These are phyloP conservation scores for Trichoderma gamsii DNA, from an alignment of 495 filamentous ascomycete genomes.

Conservation along the genomic window DNA sequence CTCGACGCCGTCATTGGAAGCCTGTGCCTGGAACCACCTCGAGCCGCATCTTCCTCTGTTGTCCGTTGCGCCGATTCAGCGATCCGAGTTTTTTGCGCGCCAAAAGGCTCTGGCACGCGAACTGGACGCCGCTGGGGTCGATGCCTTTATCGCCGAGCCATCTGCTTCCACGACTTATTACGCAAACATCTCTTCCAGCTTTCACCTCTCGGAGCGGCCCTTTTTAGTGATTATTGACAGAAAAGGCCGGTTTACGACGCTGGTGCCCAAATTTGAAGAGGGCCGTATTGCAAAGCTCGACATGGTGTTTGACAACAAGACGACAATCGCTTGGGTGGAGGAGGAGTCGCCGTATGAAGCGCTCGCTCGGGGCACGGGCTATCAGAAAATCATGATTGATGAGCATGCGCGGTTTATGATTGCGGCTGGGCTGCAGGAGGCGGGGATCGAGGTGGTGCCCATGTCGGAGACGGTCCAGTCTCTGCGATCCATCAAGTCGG, in stretches of 20 bases:
- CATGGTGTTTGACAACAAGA: constrained; percentile 24
- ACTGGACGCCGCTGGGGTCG: constrained; percentile 21
- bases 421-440: constrained; percentile 22
- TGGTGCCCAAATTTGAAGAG: constrained; percentile 26
- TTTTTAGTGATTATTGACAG: constrained; percentile 24
- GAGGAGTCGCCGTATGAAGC: constrained; percentile 25
- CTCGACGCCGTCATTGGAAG: neutral
- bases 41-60: neutral
- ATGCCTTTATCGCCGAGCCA: constrained; percentile 27
- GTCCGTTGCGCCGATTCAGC: neutral
- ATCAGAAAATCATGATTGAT: constrained; percentile 26
- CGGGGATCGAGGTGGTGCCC: constrained; percentile 22
- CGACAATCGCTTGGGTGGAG: constrained; percentile 23
- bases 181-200: constrained; percentile 26
- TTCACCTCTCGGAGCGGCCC: constrained; percentile 26
- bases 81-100: neutral
- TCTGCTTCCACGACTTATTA: constrained; percentile 26
- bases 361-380: constrained; percentile 19
- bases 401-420: constrained; percentile 28
- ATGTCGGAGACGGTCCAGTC: constrained; percentile 21
- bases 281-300: constrained; percentile 23
- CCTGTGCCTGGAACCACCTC: neutral
- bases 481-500: constrained; percentile 26
- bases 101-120: constrained; percentile 19
- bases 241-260: constrained; percentile 23